Evolutionary conservation across 225 moss, liverwort and hornwort species (phyloP).

Genomic region (Ulota crispa): DNA sequence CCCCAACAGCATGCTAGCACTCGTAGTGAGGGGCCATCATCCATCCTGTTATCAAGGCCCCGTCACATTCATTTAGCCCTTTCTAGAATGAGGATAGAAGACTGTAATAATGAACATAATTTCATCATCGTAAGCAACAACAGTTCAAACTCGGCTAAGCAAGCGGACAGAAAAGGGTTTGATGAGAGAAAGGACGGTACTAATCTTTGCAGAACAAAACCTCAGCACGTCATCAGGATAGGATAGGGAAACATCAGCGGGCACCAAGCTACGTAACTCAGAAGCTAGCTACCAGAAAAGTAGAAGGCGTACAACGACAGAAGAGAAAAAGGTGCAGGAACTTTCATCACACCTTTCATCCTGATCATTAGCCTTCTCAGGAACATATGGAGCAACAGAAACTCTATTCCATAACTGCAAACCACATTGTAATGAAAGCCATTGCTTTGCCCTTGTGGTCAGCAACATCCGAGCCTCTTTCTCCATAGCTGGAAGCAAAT

Average conservation of each 20-base stretch:
- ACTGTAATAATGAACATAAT: background rate
- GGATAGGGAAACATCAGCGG: background rate
- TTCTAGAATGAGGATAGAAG: background rate
- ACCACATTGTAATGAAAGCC: constrained; percentile 82
- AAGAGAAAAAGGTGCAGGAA: constrained; percentile 15
- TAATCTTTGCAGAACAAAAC: constrained; percentile 1
- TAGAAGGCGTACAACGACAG: background rate
- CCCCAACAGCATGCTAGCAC: constrained; percentile 99
- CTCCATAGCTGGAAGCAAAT: constrained; percentile 87
- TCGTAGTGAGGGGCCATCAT: constrained; percentile 73
- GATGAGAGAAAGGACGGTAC: background rate
- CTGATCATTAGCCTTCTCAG: constrained; percentile 53
- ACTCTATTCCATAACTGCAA: constrained; percentile 81
- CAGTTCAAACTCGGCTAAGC: background rate
- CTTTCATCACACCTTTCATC: constrained; percentile 60
- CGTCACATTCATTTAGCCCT: constrained; percentile 11
- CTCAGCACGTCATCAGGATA: background rate
- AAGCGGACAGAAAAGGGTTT: constrained; percentile 11
- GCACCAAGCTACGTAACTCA: background rate
- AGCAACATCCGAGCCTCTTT: constrained; percentile 85
- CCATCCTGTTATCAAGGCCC: constrained; percentile 49
- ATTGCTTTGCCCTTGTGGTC: constrained; percentile 72
- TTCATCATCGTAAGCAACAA: constrained; percentile 14
- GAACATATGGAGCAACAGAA: constrained; percentile 70
- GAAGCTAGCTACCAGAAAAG: constrained; percentile 17